phyloP scores from a whole-genome alignment of 768 basidiomycete genomes.

The Kwoniella dejecticola region DNA sequence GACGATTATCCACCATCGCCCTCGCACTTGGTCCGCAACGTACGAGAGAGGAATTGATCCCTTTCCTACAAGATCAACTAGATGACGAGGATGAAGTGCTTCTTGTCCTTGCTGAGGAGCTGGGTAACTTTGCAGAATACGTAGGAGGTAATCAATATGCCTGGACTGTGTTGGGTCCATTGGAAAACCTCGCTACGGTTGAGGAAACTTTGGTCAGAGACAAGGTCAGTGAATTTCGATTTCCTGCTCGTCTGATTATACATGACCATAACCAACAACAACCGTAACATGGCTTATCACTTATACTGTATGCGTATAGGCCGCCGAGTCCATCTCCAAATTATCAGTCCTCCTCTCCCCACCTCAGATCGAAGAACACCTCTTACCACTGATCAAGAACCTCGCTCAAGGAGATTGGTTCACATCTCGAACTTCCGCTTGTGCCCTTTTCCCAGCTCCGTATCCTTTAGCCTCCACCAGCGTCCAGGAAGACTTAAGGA shows the following conservation, averaged over 20 bases:
- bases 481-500: constrained; percentile 76
- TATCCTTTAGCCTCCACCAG: constrained; percentile 61
- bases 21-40: constrained; percentile 93
- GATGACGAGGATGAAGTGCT: constrained; percentile 99
- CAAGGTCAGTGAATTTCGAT: constrained; percentile 80
- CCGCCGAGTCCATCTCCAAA: constrained; percentile 92
- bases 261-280: no score
- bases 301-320: constrained; percentile 61
- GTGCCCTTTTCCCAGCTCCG: constrained; percentile 86
- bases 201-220: constrained; percentile 98
- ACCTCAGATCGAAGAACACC: constrained; percentile 80
- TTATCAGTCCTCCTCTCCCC: constrained; percentile 75
- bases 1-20: constrained; percentile 96
- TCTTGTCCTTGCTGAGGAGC: constrained; percentile 89
- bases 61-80: constrained; percentile 97
- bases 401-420: constrained; percentile 97
- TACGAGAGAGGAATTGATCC: constrained; percentile 89
- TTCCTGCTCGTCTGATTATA: no score
- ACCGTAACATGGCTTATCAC: no score
- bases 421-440: constrained; percentile 93
- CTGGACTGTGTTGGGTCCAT: constrained; percentile 81
- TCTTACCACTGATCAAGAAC: constrained; percentile 86
- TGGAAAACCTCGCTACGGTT: constrained; percentile 93
- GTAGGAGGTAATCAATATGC: constrained; percentile 86
- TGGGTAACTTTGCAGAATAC: constrained; percentile 93